These are phyloP conservation scores for Pestalotiopsis sp. DNA, from an alignment of 2,329 filamentous ascomycete species.

Conservation along the genomic window DNA sequence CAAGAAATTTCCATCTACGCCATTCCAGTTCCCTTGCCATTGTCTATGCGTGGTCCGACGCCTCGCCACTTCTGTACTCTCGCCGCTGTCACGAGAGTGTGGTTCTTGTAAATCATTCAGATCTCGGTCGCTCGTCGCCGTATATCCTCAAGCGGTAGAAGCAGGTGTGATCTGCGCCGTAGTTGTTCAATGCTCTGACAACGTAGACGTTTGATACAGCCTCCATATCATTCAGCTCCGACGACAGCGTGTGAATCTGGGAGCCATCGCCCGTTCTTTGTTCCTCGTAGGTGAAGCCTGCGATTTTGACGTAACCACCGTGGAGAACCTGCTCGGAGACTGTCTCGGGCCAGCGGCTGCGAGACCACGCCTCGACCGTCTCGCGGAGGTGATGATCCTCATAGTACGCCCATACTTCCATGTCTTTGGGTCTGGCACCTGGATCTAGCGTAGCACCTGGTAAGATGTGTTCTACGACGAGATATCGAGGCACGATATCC, in stretches of 20 bases:
- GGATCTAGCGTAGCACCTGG: slow-evolving; percentile 64
- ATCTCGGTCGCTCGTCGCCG: slow-evolving; percentile 39
- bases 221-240: slow-evolving; percentile 50
- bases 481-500: slow-evolving; percentile 65
- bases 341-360: slow-evolving; percentile 40
- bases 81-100: not conserved
- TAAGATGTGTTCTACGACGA: slow-evolving; percentile 75
- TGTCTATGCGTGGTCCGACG: not conserved
- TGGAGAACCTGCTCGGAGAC: slow-evolving; percentile 30
- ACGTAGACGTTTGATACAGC: slow-evolving; percentile 55
- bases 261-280: slow-evolving; percentile 44
- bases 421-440: slow-evolving; percentile 63
- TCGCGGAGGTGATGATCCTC: slow-evolving; percentile 45
- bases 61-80: not conserved
- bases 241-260: slow-evolving; percentile 56
- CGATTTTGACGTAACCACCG: slow-evolving; percentile 58
- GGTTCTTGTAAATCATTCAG: not conserved
- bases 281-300: slow-evolving; percentile 56
- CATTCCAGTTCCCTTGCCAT: slow-evolving; percentile 8
- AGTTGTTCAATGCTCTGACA: slow-evolving; percentile 60
- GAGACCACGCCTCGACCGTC: slow-evolving; percentile 46
- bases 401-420: slow-evolving; percentile 72
- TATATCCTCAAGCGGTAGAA: slow-evolving; percentile 67
- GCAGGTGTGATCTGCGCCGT: slow-evolving; percentile 65
- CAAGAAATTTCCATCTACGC: slow-evolving; percentile 3